Percentiles rank a stretch among this genome's conserved stretches.
Conservation (phyloP, 139 green algal species). For the Micractinium conductrix region DNA sequence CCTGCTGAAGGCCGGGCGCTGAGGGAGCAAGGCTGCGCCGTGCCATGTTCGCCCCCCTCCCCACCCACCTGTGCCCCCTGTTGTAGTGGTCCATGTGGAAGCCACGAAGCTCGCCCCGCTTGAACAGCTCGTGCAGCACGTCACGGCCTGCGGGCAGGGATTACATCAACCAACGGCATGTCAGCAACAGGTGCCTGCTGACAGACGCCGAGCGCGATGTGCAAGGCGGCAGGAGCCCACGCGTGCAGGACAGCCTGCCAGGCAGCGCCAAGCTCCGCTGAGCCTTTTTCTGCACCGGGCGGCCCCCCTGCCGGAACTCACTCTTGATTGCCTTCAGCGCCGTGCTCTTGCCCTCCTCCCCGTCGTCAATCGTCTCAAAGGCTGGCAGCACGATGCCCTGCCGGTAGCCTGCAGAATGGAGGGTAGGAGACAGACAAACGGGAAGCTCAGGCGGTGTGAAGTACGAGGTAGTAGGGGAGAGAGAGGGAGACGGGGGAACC, state of each 20-base stretch:
- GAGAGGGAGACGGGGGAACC: too few species aligned
- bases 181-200: background rate
- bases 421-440: background rate
- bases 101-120: conserved; percentile 17
- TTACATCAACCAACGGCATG: background rate
- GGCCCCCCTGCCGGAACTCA: background rate
- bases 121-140: background rate
- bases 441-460: background rate
- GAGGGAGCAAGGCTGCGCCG: too few species aligned
- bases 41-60: too few species aligned
- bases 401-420: background rate
- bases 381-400: conserved; percentile 52
- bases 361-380: conserved; percentile 37
- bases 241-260: too few species aligned
- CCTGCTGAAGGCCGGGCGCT: too few species aligned
- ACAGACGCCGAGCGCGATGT: too few species aligned
- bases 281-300: too few species aligned
- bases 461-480: too few species aligned
- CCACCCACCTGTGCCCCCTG: conserved; percentile 32
- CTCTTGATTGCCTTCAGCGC: conserved; percentile 26
- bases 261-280: too few species aligned
- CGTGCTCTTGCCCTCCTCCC: conserved; percentile 25
- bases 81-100: conserved; percentile 44
- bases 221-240: too few species aligned
- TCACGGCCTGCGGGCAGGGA: background rate